Evolutionary conservation across 176 grass and related monocot species (phyloP), one percentile per base, ranked within the genome.

Genomic region (Bothriochloa decipiens): DNA sequence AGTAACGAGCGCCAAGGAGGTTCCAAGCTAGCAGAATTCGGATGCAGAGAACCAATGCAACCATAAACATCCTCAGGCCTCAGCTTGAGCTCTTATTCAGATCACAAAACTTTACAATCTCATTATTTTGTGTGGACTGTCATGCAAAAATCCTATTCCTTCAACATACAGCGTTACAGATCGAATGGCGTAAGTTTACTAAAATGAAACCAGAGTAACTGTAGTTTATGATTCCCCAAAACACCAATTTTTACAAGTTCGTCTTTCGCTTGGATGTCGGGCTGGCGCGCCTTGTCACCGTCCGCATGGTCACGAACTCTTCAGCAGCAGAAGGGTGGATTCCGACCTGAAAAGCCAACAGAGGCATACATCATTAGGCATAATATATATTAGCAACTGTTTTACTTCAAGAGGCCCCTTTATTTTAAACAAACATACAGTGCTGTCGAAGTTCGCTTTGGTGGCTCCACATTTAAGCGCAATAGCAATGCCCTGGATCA

Each of bases 301-400:
- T 90, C 29, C 96, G 81, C 96, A 98, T 98, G 0, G 93, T 98
- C 72, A 95, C 96, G 26, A 98, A 95, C 62, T 98, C 96, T 69
- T 98, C 96, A 47, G 96, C 93, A 3, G 96, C 89, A 11, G 91
- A 95, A 29, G 96, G 96, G 83, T 98, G 96, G 49, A 98, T 95
- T 45, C 96, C 96, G 11, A 98, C 96, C 96, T 98, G 89, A 75
- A 78, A 90, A 78, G 27, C 22, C 60, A 86, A 77, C n/a, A 17
- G 22, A 18, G 18, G 20, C 53, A 25, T 16, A 67, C 10, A 78
- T 5, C 9, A 16, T 82, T 67, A 79, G 12, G 37, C 12, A 33
- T 22, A 33, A 17, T 11, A 64, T 68, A 71, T 68, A 71, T 28
- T 37, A 18, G 1, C 32, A 16, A 3, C 8, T 35, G 65, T 20